Percentiles rank a stretch among this genome's conserved stretches.
These are phyloP conservation scores for Wickerhamiella pararugosa DNA, from an alignment of 1,139 yeast genomes.

Conservation along the genomic window DNA sequence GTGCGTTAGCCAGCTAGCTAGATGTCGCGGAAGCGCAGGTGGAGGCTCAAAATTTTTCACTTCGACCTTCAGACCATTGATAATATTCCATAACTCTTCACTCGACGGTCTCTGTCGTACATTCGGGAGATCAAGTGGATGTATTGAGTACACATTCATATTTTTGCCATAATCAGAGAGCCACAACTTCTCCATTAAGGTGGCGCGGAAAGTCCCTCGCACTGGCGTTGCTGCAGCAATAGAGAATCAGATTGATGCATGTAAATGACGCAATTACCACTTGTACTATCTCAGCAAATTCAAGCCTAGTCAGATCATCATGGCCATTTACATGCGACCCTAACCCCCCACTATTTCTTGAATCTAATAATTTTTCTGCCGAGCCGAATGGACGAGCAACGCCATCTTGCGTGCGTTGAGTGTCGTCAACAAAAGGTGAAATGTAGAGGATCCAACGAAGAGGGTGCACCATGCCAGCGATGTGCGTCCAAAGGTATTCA, in stretches of 20 bases:
- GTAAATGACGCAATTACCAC: too few relatives aligned
- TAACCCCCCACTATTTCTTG: too few relatives aligned
- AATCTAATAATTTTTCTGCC: too few relatives aligned
- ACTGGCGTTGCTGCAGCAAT: too few relatives aligned
- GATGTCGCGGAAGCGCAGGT: constrained; percentile 16
- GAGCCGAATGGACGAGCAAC: neutral
- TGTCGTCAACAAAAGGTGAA: constrained; percentile 78
- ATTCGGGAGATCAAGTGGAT: constrained; percentile 53
- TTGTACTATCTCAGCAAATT: too few relatives aligned
- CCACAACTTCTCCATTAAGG: too few relatives aligned
- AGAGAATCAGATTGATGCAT: too few relatives aligned
- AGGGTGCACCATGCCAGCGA: constrained; percentile 72
- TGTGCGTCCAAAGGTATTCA: constrained; percentile 54
- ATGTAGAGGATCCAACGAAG: constrained; percentile 69
- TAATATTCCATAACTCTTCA: constrained; percentile 31
- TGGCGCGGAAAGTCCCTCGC: too few relatives aligned
- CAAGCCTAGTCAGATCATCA: too few relatives aligned
- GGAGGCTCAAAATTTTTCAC: constrained; percentile 36
- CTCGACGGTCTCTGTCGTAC: constrained; percentile 36
- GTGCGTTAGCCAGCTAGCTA: constrained; percentile 49
- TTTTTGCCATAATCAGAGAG: too few relatives aligned
- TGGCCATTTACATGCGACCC: too few relatives aligned
- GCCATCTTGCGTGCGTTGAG: constrained; percentile 82
- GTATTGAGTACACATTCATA: constrained; percentile 22
- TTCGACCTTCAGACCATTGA: constrained; percentile 38